phyloP scores from a whole-genome alignment of 2,329 filamentous ascomycete species.

The Trichoderma guizhouense region DNA sequence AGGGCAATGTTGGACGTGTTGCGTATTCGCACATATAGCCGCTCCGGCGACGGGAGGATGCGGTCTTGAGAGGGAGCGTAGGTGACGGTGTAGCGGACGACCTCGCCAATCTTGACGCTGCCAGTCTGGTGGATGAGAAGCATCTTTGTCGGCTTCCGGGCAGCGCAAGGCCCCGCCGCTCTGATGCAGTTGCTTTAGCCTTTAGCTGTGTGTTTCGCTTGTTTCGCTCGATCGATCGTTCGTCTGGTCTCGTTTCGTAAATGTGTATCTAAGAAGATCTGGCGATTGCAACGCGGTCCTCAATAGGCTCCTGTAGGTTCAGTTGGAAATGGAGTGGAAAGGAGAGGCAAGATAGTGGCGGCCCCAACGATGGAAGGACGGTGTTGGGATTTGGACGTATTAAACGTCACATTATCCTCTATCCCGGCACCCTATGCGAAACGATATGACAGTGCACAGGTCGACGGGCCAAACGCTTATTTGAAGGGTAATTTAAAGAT shows the following conservation, averaged over 20 bases:
- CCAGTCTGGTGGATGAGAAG: constrained; percentile 87
- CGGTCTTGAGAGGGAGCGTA: constrained; percentile 88
- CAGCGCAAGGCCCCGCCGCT: neutral
- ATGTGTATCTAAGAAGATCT: neutral
- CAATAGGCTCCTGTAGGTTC: neutral
- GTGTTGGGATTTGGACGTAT: neutral
- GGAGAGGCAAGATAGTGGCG: neutral
- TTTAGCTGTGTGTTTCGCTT: neutral
- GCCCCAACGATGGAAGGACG: neutral
- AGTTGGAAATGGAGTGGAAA: neutral
- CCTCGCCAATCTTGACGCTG: constrained; percentile 89
- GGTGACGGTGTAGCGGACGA: constrained; percentile 86
- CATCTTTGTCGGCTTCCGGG: constrained; percentile 50
- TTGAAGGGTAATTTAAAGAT: constrained; percentile 4
- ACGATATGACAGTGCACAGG: neutral
- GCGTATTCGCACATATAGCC: constrained; percentile 81
- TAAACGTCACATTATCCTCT: neutral
- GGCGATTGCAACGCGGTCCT: neutral
- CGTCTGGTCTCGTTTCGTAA: neutral
- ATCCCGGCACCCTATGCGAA: neutral
- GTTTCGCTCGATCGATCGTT: neutral
- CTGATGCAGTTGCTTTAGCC: neutral
- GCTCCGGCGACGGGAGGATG: constrained; percentile 79
- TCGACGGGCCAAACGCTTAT: neutral
- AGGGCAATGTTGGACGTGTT: constrained; percentile 89